phyloP scores from a whole-genome alignment of 768 basidiomycete genomes.

The Mycena vulgaris region DNA sequence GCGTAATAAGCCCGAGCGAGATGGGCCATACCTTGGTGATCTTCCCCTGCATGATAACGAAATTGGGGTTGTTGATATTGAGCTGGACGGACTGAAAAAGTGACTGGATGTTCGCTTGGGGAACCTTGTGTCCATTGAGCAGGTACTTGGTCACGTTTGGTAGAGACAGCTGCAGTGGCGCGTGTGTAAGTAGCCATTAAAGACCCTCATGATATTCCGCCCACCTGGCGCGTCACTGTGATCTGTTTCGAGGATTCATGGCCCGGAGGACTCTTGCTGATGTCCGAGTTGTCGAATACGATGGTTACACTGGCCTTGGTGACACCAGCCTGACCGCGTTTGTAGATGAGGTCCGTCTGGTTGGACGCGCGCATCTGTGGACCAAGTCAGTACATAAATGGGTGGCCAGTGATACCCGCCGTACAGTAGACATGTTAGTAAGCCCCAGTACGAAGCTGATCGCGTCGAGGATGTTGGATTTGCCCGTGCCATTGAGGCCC shows the following conservation, averaged over 20 bases:
- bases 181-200: background rate
- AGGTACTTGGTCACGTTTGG: slow-evolving; percentile 97
- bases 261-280: slow-evolving; percentile 85
- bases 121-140: slow-evolving; percentile 94
- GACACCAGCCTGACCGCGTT: slow-evolving; percentile 97
- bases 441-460: slow-evolving; percentile 99
- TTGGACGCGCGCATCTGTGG: slow-evolving; percentile 92
- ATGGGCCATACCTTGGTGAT: slow-evolving; percentile 87
- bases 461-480: slow-evolving; percentile 99
- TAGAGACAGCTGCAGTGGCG: slow-evolving; percentile 80
- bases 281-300: slow-evolving; percentile 98
- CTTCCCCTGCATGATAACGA: slow-evolving; percentile 99
- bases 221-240: slow-evolving; percentile 95
- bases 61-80: slow-evolving; percentile 99
- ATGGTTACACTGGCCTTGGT: slow-evolving; percentile 98
- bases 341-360: slow-evolving; percentile 98
- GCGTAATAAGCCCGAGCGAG: background rate
- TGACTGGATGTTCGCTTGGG: slow-evolving; percentile 87
- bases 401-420: slow-evolving; percentile 34
- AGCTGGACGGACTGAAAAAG: slow-evolving; percentile 97
- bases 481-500: slow-evolving; percentile 95
- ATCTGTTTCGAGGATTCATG: slow-evolving; percentile 88
- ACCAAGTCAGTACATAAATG: slow-evolving; percentile 32
- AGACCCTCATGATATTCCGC: slow-evolving; percentile 42
- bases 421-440: slow-evolving; percentile 94